Conservation (phyloP, 192 early-diverging fungal genomes). For the Linnemannia exigua region DNA sequence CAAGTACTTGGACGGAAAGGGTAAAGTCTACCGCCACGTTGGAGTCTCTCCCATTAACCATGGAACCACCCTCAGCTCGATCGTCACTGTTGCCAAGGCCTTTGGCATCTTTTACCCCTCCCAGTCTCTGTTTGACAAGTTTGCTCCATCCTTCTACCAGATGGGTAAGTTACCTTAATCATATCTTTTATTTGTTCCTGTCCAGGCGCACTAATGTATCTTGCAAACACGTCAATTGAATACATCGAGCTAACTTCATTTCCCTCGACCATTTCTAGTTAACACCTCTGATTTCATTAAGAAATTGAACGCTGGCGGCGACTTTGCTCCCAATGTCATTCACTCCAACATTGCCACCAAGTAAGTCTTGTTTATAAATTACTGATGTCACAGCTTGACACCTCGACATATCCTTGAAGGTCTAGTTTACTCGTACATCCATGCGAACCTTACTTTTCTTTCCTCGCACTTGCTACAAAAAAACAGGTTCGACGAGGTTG, state of each 20-base stretch:
- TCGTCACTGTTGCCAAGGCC: slow-evolving; percentile 29
- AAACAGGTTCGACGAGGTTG: slow-evolving; percentile 33
- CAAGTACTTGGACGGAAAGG: slow-evolving; percentile 34
- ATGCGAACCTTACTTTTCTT: not conserved
- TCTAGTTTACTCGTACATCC: too few species aligned
- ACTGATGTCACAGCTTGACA: too few species aligned
- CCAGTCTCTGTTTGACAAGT: slow-evolving; percentile 9
- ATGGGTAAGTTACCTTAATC: slow-evolving; percentile 22
- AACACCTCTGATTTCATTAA: slow-evolving; percentile 19
- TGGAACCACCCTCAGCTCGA: slow-evolving; percentile 29
- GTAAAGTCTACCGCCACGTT: slow-evolving; percentile 34
- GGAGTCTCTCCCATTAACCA: slow-evolving; percentile 44
- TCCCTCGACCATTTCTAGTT: not conserved
- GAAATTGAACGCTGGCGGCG: slow-evolving; percentile 29
- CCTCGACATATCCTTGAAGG: too few species aligned
- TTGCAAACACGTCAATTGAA: not conserved
- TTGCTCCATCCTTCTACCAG: slow-evolving; percentile 34
- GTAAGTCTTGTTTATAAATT: too few species aligned
- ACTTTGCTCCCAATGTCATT: slow-evolving; percentile 27
- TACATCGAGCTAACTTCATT: not conserved
- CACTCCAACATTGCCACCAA: slow-evolving; percentile 32
- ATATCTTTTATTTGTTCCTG: not conserved
- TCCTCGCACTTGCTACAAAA: too few species aligned
- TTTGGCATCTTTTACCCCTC: slow-evolving; percentile 13
- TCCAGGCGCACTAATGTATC: not conserved